phyloP scores from a whole-genome alignment of 345 rosid species.

The Lepidium africanum region DNA sequence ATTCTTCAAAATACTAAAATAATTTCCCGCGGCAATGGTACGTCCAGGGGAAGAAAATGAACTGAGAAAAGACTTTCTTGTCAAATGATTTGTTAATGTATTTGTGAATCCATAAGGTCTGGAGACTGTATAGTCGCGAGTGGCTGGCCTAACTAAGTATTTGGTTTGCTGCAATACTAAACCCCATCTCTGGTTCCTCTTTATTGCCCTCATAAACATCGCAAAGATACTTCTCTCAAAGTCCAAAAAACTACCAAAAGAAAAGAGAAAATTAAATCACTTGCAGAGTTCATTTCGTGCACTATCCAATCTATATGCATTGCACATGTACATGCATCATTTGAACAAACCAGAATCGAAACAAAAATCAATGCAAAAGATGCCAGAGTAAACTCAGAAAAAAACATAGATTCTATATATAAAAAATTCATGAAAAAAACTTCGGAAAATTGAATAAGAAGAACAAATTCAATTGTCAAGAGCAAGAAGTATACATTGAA shows the following conservation, averaged over 20 bases:
- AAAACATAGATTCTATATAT: background rate
- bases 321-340: background rate
- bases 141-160: constrained; percentile 32
- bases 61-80: constrained; percentile 30
- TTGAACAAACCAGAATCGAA: background rate
- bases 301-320: background rate
- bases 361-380: background rate
- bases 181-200: constrained; percentile 58
- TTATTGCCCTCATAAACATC: constrained; percentile 65
- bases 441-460: background rate
- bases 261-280: background rate
- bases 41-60: constrained; percentile 23
- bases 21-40: constrained; percentile 18
- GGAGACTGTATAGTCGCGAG: constrained; percentile 27
- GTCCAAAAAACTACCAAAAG: constrained; percentile 19
- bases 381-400: background rate
- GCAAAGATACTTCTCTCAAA: constrained; percentile 27
- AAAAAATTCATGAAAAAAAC: background rate
- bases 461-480: background rate
- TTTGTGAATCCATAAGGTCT: constrained; percentile 26
- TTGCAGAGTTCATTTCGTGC: background rate
- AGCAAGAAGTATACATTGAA: background rate
- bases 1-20: constrained; percentile 18
- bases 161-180: constrained; percentile 43
- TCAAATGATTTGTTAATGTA: constrained; percentile 14